Conservation (phyloP, 805 yeast genomes). For the Torulaspora quercuum region DNA sequence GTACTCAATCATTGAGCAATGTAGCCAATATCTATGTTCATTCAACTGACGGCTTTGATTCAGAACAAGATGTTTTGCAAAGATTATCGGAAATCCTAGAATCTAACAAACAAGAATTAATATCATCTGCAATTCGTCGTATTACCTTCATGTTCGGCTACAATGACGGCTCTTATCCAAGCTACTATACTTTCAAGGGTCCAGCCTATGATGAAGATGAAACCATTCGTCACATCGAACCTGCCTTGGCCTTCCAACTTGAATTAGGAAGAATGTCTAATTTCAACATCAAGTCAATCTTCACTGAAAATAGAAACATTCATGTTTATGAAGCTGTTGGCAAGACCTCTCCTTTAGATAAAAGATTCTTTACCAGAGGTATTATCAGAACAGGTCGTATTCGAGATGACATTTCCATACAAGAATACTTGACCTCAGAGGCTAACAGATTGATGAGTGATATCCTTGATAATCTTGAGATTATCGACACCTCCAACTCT, state of each 20-base stretch:
- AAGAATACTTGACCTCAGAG: constrained; percentile 93
- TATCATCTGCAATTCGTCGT: constrained; percentile 78
- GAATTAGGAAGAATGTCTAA: constrained; percentile 92
- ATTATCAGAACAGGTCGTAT: constrained; percentile 94
- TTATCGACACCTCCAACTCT: constrained; percentile 89
- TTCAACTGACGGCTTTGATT: constrained; percentile 66
- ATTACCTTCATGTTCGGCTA: constrained; percentile 86
- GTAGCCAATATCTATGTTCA: constrained; percentile 79
- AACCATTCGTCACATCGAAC: constrained; percentile 96
- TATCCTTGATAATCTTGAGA: constrained; percentile 90
- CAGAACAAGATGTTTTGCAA: constrained; percentile 63
- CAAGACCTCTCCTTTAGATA: constrained; percentile 88
- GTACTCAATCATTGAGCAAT: constrained; percentile 52
- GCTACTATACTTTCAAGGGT: constrained; percentile 92
- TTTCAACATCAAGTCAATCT: constrained; percentile 90
- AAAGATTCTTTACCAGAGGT: constrained; percentile 95
- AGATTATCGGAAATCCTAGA: constrained; percentile 63
- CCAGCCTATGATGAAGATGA: constrained; percentile 82
- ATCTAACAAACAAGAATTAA: constrained; percentile 66
- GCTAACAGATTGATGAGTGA: constrained; percentile 95
- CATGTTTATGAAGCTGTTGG: constrained; percentile 97
- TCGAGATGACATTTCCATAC: constrained; percentile 86
- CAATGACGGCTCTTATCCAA: constrained; percentile 83
- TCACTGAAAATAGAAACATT: constrained; percentile 94
- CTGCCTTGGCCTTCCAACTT: constrained; percentile 95